Base-by-base conservation (phyloP, 1,284 basidiomycete genomes). In the Heterobasidion annosum region DNA sequence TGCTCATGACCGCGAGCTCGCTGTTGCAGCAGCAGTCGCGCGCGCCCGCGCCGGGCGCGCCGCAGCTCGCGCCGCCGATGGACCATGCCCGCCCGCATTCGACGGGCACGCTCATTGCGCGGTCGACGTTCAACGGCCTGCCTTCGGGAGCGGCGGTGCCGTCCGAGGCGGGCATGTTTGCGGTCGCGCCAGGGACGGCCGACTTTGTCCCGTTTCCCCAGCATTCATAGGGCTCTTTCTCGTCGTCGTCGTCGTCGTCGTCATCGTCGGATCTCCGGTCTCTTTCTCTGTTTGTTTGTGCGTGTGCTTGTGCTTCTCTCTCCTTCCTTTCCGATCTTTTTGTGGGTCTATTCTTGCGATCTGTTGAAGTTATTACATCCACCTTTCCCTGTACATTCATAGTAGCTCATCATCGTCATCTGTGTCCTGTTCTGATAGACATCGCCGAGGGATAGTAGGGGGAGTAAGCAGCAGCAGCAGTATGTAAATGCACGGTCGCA, bases 1-100 rank as follows among this genome's bases (percentile, higher is more conserved):
- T 84, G 59, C 76, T 85, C 62, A 79, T 81, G 65, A 78, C 82
- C 2, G 83, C 83, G 25, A 82, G 78, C 57, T 79, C 79, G 15
- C 73, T 85, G 54, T 73, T 85, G 48, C 73, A 75, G 70, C 81
- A 76, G 51, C 49, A 50, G 15, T 51, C 54, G 15, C 66, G 62
- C 7, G 49, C 54, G 5, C 54, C 63, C 5, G 44, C 61, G 18
- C 50, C 53, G n/a, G 47, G 52, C 12, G 42, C 52, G 2, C 40
- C 46, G 18, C 46, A 48, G 25, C 53, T 51, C 37, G n/a, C 54
- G 12, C 44, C 51, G 44, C 33, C 40, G 34, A 10, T 48, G 45
- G 50, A 54, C 34, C 13, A 43, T 1, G 13, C 46, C 5, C 35
- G 52, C 16, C 48, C 34, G 3, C 58, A 16, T 51, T 50, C 55